phyloP scores from a whole-genome alignment of 805 yeast genomes.

The Starmera dryadoides region DNA sequence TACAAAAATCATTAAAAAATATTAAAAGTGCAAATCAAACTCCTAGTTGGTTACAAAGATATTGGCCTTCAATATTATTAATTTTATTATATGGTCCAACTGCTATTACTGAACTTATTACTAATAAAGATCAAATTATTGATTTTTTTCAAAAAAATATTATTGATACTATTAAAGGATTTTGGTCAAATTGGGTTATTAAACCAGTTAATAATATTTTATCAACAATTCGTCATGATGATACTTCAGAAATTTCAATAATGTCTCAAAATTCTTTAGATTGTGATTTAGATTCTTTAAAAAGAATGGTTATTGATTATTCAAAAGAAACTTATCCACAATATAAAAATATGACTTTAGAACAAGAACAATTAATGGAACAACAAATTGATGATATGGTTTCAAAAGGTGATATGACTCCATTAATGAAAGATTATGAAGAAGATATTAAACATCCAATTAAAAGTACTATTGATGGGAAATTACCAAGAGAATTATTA shows the following conservation, averaged over 20 bases:
- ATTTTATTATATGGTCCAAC: conserved; percentile 47
- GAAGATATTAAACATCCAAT: conserved; percentile 65
- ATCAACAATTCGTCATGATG: conserved; percentile 80
- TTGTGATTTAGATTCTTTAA: conserved; percentile 73
- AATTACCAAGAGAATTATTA: conserved; percentile 65
- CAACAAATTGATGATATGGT: conserved; percentile 39
- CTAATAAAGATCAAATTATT: conserved; percentile 44
- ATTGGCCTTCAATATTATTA: conserved; percentile 57
- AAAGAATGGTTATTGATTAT: conserved; percentile 82
- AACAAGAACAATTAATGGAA: conserved; percentile 14
- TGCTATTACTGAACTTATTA: conserved; percentile 33
- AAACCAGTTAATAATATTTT: conserved; percentile 67
- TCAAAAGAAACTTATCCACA: conserved; percentile 29
- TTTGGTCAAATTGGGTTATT: conserved; percentile 77
- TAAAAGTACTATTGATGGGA: conserved; percentile 53
- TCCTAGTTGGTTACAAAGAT: conserved; percentile 40
- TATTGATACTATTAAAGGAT: conserved; percentile 57
- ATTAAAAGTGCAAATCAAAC: conserved; percentile 11
- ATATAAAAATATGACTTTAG: conserved; percentile 17
- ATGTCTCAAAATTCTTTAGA: conserved; percentile 72
- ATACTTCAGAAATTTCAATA: conserved; percentile 62
- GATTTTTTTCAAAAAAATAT: conserved; percentile 54
- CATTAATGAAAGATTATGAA: conserved; percentile 78
- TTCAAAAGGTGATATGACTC: conserved; percentile 68
- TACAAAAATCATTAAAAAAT: neutral